Evolutionary conservation across 2,329 filamentous ascomycete species (phyloP).

Genomic region (Clonostachys rosea): DNA sequence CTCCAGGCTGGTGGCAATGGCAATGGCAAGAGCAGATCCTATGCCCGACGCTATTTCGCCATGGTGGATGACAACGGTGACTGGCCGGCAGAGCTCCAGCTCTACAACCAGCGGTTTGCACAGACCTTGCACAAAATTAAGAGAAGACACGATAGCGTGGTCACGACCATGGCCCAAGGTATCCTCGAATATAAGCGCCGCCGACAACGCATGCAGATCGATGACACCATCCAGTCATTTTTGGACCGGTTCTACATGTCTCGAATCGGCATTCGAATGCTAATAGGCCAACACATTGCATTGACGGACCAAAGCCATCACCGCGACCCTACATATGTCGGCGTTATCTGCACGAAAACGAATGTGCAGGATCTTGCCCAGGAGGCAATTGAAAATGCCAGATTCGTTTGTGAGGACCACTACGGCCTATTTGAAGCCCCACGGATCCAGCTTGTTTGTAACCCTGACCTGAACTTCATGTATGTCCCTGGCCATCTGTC

Average conservation of each 20-base stretch:
- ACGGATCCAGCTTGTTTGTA: constrained; percentile 94
- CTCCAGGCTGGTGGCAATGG: constrained; percentile 40
- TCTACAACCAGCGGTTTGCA: constrained; percentile 90
- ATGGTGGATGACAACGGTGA: constrained; percentile 82
- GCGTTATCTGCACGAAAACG: constrained; percentile 98
- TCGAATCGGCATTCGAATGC: constrained; percentile 97
- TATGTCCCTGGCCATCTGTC: constrained; percentile 98
- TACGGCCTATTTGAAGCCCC: constrained; percentile 96
- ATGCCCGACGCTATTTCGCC: constrained; percentile 70
- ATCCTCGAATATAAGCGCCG: constrained; percentile 98
- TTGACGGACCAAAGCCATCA: constrained; percentile 89
- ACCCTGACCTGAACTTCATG: constrained; percentile 95
- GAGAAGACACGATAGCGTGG: constrained; percentile 90
- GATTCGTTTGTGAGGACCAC: constrained; percentile 99
- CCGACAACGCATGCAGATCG: constrained; percentile 95
- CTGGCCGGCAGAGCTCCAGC: constrained; percentile 90
- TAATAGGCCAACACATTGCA: constrained; percentile 97
- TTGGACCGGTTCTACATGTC: constrained; percentile 99
- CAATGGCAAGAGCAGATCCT: constrained; percentile 37
- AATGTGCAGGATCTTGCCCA: constrained; percentile 93
- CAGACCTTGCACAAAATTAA: constrained; percentile 92
- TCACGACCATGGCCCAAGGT: constrained; percentile 96
- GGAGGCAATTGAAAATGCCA: constrained; percentile 96
- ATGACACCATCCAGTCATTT: constrained; percentile 95
- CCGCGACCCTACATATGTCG: constrained; percentile 89